Evolutionary conservation across 257 asterid species (phyloP).

Genomic region (Salvia splendens): DNA sequence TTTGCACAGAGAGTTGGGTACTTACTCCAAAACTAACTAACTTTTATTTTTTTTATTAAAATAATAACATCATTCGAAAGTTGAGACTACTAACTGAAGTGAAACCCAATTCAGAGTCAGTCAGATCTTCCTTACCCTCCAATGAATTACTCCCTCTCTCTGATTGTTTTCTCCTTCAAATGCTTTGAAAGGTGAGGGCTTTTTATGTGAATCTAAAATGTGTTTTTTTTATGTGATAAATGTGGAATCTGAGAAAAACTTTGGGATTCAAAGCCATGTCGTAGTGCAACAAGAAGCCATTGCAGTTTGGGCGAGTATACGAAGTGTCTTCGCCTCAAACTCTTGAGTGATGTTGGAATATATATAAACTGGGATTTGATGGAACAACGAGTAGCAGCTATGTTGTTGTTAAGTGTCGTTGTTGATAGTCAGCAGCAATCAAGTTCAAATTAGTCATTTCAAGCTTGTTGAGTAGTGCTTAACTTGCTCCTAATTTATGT

Average conservation of each 20-base stretch:
- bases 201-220: conserved; percentile 26
- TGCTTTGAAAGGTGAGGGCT: conserved; percentile 42
- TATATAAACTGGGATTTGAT: conserved; percentile 15
- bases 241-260: conserved; percentile 74
- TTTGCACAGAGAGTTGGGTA: too few species aligned
- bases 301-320: conserved; percentile 44
- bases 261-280: conserved; percentile 83
- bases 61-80: conserved; percentile 34
- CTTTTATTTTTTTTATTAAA: conserved; percentile 17
- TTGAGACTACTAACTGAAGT: conserved; percentile 31
- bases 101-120: conserved; percentile 38
- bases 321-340: too few species aligned
- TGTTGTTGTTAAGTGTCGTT: conserved; percentile 30
- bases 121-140: conserved; percentile 43
- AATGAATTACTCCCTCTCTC: conserved; percentile 30
- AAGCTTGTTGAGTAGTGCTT: conserved; percentile 26
- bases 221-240: conserved; percentile 29
- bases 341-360: conserved; percentile 19
- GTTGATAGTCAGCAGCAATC: conserved; percentile 35
- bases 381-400: conserved; percentile 20
- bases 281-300: conserved; percentile 37
- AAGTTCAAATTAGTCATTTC: conserved; percentile 2
- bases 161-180: conserved; percentile 32
- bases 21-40: conserved; percentile 9
- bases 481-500: conserved; percentile 35